These are phyloP conservation scores for Alternaria novae-zelandiae DNA, from an alignment of 2,329 filamentous ascomycete species.

Conservation along the genomic window DNA sequence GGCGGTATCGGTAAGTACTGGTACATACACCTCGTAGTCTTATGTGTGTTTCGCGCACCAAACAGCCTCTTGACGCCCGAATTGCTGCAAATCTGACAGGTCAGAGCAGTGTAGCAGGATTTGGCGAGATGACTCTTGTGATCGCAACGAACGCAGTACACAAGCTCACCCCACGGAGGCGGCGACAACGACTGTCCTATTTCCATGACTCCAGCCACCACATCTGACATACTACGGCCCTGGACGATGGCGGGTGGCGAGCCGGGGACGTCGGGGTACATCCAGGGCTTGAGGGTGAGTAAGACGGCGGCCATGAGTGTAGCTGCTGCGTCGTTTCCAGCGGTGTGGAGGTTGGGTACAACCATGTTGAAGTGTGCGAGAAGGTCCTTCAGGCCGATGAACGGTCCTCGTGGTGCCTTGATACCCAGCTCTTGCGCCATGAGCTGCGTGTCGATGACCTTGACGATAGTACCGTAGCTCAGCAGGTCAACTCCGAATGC, in stretches of 20 bases:
- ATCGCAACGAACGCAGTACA: constrained; percentile 16
- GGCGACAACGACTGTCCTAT: constrained; percentile 4
- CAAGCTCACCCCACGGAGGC: constrained; percentile 2
- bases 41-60: constrained; percentile 2
- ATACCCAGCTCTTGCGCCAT: constrained; percentile 17
- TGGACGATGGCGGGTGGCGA: not conserved
- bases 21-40: constrained; percentile 7
- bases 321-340: constrained; percentile 22
- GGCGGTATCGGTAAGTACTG: not conserved
- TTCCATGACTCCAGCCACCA: not conserved
- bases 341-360: constrained; percentile 15
- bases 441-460: constrained; percentile 25
- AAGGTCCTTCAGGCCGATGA: constrained; percentile 19
- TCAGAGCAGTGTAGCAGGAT: constrained; percentile 6
- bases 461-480: constrained; percentile 19
- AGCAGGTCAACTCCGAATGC: constrained; percentile 16
- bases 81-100: constrained; percentile 4
- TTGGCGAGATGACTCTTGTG: constrained; percentile 10
- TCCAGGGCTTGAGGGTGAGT: constrained; percentile 1
- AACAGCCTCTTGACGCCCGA: not conserved
- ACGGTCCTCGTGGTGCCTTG: not conserved
- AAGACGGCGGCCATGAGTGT: constrained; percentile 23
- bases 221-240: not conserved
- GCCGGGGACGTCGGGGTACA: constrained; percentile 3
- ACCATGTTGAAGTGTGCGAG: constrained; percentile 17